Base-by-base conservation (phyloP, 2,329 filamentous ascomycete genomes). In the Clonostachys chloroleuca region DNA sequence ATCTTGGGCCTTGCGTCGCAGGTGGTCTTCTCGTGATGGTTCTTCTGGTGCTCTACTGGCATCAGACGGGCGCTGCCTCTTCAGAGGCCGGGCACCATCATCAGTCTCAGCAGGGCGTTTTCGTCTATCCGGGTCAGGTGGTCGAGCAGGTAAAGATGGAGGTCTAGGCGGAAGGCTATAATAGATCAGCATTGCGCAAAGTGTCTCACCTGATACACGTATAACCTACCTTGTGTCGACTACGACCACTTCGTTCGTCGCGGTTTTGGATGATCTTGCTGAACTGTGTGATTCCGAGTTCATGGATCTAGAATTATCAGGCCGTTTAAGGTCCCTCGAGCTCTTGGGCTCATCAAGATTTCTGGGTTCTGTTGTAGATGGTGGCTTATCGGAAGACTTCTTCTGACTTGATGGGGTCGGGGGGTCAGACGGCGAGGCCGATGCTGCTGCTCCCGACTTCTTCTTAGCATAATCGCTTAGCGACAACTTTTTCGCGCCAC, bases 381-480 rank as follows among this genome's bases (percentile, higher is more conserved):
- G 24, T 10, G 24, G 55, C 14, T 65, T 60, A 44, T 45, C 45
- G 46, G 24, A 35, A 30, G 17, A 24, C 34, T 18, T 42, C 45
- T 41, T 50, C 58, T 65, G 14, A 52, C 18, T 6, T n/a, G 34
- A 36, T 30, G 40, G 30, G 13, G 43, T 44, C 24, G 24, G 24
- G 45, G 40, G 17, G 36, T 68, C 64, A 13, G 66, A 59, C 2
- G 69, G 65, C 13, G 69, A 68, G 9, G 64, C 59, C 10, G 68
- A 65, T 45, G 59, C 44, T 45, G 52, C 52, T 49, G 58, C 54
- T 46, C 42, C 51, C 14, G 64, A 62, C 59, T 75, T 76, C 59
- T 77, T 76, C 51, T 77, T 81, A 62, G 77, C 78, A 55, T 81
- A 83, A 59, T 82, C 79, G 61, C 75, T 78, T 50, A 83, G 62